Evolutionary conservation across 2,329 filamentous ascomycete species (phyloP).

Genomic region (Ceratocystis smalleyi): DNA sequence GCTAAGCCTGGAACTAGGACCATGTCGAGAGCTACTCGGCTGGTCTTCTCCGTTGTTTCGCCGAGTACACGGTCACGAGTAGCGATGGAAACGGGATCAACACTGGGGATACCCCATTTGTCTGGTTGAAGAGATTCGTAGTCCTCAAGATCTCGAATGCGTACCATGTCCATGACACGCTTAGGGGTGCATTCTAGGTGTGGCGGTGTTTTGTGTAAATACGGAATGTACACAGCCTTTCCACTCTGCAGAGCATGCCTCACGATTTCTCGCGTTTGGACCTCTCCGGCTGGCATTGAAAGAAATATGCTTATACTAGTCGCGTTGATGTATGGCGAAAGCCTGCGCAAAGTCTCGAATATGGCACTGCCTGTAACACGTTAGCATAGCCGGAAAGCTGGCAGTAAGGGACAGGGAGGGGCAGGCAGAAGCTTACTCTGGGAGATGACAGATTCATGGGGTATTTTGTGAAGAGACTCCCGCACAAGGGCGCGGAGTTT

Average conservation of each 20-base stretch:
- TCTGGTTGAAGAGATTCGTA: conserved; percentile 64
- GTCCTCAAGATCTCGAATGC: conserved; percentile 55
- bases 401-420: no score
- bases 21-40: conserved; percentile 51
- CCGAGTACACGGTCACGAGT: conserved; percentile 60
- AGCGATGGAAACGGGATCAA: conserved; percentile 48
- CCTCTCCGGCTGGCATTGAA: conserved; percentile 78
- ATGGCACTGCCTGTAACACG: conserved; percentile 43
- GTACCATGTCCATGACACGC: conserved; percentile 87
- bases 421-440: conserved; percentile 44
- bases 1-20: conserved; percentile 87
- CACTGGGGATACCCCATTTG: conserved; percentile 88
- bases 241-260: conserved; percentile 59
- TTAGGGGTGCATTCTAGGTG: conserved; percentile 37
- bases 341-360: conserved; percentile 46
- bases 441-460: conserved; percentile 42
- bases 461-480: conserved; percentile 43
- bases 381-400: neutral
- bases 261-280: conserved; percentile 71
- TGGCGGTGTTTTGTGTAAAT: conserved; percentile 51
- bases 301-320: conserved; percentile 71
- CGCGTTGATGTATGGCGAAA: conserved; percentile 62
- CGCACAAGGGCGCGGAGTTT: conserved; percentile 59
- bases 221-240: conserved; percentile 85
- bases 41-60: conserved; percentile 33